These are phyloP conservation scores for Cardiospermum halicacabum DNA, from an alignment of 345 rosid species.

Conservation along the genomic window DNA sequence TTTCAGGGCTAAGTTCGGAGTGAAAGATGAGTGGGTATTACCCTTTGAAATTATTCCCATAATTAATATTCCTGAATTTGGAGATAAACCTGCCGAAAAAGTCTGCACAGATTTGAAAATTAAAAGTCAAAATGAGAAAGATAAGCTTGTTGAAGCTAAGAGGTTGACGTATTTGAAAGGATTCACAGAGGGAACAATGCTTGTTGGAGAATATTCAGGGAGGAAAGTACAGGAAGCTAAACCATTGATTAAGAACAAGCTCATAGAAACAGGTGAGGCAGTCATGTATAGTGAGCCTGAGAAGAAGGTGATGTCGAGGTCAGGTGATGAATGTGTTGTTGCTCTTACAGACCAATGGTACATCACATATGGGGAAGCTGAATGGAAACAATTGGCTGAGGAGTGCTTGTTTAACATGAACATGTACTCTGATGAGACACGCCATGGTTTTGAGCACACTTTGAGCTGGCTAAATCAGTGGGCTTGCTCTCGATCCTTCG, in stretches of 20 bases:
- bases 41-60: constrained; percentile 75
- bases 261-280: constrained; percentile 70
- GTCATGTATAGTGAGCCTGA: constrained; percentile 89
- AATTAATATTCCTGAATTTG: constrained; percentile 75
- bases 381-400: constrained; percentile 71
- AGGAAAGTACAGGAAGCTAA: constrained; percentile 77
- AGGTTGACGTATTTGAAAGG: constrained; percentile 83
- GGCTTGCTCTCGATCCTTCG: constrained; percentile 99
- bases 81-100: constrained; percentile 85
- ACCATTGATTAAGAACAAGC: constrained; percentile 62
- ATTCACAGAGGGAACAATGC: constrained; percentile 78
- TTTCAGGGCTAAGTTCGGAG: constrained; percentile 61
- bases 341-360: constrained; percentile 99
- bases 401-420: constrained; percentile 81
- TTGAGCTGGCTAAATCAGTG: constrained; percentile 95
- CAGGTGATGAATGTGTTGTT: constrained; percentile 98
- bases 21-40: constrained; percentile 83
- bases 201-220: constrained; percentile 71
- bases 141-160: constrained; percentile 88
- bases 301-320: constrained; percentile 86
- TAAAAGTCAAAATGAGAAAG: constrained; percentile 90
- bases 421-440: constrained; percentile 75
- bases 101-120: constrained; percentile 80
- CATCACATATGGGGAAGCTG: constrained; percentile 78
- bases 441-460: constrained; percentile 87